Conservation (phyloP, 768 basidiomycete genomes). For the Coprinellus micaceus region DNA sequence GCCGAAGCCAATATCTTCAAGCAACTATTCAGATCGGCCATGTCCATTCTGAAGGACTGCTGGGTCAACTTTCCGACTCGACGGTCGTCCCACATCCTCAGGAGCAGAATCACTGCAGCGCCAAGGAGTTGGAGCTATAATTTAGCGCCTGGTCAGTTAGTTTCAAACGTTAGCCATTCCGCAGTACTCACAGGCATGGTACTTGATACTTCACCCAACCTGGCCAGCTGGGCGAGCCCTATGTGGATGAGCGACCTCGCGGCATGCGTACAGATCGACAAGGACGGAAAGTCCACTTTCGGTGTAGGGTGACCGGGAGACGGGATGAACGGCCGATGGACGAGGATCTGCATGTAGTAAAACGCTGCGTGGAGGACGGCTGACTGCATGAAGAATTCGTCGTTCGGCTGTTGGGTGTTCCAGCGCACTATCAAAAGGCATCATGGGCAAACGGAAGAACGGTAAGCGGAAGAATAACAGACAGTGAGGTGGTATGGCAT, state of each 20-base stretch:
- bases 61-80: slow-evolving; percentile 44
- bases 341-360: slow-evolving; percentile 54
- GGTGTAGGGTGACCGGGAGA: slow-evolving; percentile 43
- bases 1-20: slow-evolving; percentile 45
- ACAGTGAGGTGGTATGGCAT: slow-evolving; percentile 55
- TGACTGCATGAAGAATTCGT: slow-evolving; percentile 46
- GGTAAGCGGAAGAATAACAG: too few species aligned
- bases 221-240: slow-evolving; percentile 51
- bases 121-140: slow-evolving; percentile 21
- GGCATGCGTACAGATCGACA: slow-evolving; percentile 75
- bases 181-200: slow-evolving; percentile 28
- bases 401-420: slow-evolving; percentile 30
- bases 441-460: too few species aligned
- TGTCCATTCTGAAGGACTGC: slow-evolving; percentile 42
- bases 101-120: slow-evolving; percentile 53
- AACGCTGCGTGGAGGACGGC: slow-evolving; percentile 39
- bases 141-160: too few species aligned
- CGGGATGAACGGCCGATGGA: slow-evolving; percentile 74
- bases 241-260: slow-evolving; percentile 79
- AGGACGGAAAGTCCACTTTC: slow-evolving; percentile 53
- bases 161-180: too few species aligned
- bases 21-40: slow-evolving; percentile 64
- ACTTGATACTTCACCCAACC: slow-evolving; percentile 25
- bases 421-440: too few species aligned
- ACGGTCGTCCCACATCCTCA: slow-evolving; percentile 65